A percentile compares a stretch with the other conserved stretches of the same genome.
These are phyloP conservation scores for Chaetomium sp. DNA, from an alignment of 2,329 filamentous ascomycete species.

Conservation along the genomic window DNA sequence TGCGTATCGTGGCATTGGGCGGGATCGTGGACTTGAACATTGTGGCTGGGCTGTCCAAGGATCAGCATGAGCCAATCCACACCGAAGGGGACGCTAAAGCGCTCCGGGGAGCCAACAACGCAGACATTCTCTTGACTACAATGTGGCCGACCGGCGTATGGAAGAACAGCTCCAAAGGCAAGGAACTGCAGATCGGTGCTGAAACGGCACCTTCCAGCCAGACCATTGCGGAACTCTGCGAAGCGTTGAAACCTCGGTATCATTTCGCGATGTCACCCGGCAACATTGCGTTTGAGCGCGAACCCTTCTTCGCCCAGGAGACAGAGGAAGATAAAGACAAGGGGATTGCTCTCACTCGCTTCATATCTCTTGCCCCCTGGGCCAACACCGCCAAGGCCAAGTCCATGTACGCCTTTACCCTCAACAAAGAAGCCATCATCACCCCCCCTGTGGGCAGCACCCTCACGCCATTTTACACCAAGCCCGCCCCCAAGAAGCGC, in stretches of 20 bases:
- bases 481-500: slow-evolving; percentile 49
- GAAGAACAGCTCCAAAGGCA: slow-evolving; percentile 56
- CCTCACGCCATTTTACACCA: slow-evolving; percentile 59
- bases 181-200: slow-evolving; percentile 46
- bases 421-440: slow-evolving; percentile 58
- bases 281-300: slow-evolving; percentile 76
- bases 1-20: slow-evolving; percentile 81
- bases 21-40: slow-evolving; percentile 60
- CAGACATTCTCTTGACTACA: slow-evolving; percentile 82
- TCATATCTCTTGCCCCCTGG: slow-evolving; percentile 79
- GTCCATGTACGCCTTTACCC: slow-evolving; percentile 68
- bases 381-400: slow-evolving; percentile 74
- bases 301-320: slow-evolving; percentile 74
- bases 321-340: slow-evolving; percentile 36
- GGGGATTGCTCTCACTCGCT: slow-evolving; percentile 65
- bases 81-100: slow-evolving; percentile 68
- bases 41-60: slow-evolving; percentile 57
- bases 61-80: slow-evolving; percentile 72
- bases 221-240: slow-evolving; percentile 71
- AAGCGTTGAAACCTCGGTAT: slow-evolving; percentile 79
- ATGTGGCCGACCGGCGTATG: slow-evolving; percentile 76
- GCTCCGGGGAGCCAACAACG: slow-evolving; percentile 66
- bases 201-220: slow-evolving; percentile 49
- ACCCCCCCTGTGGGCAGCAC: slow-evolving; percentile 66
- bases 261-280: slow-evolving; percentile 67